Base-by-base conservation (phyloP, 805 yeast genomes). In the Ogataea populi-albae region DNA sequence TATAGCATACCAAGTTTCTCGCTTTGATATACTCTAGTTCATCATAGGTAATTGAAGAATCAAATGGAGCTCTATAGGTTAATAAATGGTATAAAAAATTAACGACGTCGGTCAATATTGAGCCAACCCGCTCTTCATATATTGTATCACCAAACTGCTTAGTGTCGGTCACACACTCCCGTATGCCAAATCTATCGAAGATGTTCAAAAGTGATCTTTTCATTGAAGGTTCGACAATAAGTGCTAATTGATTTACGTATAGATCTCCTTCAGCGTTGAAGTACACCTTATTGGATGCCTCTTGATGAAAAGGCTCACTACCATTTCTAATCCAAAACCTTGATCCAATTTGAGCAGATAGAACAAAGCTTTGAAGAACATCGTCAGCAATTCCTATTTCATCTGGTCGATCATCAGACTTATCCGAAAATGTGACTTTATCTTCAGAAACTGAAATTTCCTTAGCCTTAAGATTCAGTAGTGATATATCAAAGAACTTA, bases 301-400 rank as follows among this genome's bases (percentile, higher is more conserved):
- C 49, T 27, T 59, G 59, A 21, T 47, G 33, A 8, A 37, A n/a
- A 1, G 52, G 56, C 12, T 45, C 66, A 34, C 64, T 51, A 15
- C 93, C 93, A 50, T 83, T 83, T 60, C 91, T 71, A 3, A 83
- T 72, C 93, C 93, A 83, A 42, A 74, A 76, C 1, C 84, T 84
- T 2, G 73, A 62, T 22, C 70, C 71, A 3, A 81, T 73, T 49
- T 83, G 91, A 3, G 79, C 61, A 14, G 74, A 69, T 20, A 81
- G 61, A 1, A 80, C 87, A 21, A 79, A 62, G 11, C 81, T 71
- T 53, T 83, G 68, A 32, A 83, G 54, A 0, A 82, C 69, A 34
- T 71, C 64, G 54, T 81, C 87, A 0, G 83, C 66, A 12, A 79
- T 64, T 3, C 55, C 55, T 35, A 72, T 46, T 40, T 73, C 68